Conservation (phyloP, 208 protist genomes). For the Leishmania turanica region DNA sequence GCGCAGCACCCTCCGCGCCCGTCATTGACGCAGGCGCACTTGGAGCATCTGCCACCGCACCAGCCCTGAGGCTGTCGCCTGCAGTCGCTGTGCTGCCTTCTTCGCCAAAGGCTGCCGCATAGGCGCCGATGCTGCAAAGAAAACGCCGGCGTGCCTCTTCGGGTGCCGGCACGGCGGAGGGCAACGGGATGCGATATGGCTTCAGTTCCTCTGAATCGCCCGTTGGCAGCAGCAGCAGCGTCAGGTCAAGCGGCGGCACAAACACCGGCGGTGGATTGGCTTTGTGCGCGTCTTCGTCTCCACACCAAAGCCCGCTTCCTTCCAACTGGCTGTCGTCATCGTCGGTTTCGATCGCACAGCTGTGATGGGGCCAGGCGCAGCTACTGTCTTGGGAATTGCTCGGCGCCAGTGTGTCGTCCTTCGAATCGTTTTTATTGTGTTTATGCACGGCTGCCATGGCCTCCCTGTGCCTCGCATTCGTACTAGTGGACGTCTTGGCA, state of each 20-base stretch:
- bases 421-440: not conserved
- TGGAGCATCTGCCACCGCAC: not conserved
- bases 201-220: conserved; percentile 8
- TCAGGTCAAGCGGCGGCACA: conserved; percentile 30
- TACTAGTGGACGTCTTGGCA: not conserved
- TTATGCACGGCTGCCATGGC: not conserved
- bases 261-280: not conserved
- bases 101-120: not conserved
- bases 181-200: conserved; percentile 28
- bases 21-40: not conserved
- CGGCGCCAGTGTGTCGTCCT: not conserved
- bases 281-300: not conserved
- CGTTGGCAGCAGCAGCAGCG: conserved; percentile 15
- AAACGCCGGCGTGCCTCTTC: conserved; percentile 6
- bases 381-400: not conserved
- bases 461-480: not conserved
- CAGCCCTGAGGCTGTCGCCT: too few relatives aligned
- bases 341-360: not conserved
- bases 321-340: conserved; percentile 4
- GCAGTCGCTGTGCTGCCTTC: not conserved
- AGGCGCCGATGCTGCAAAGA: not conserved
- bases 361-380: too few relatives aligned
- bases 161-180: conserved; percentile 19
- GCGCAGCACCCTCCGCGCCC: not conserved
- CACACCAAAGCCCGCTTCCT: conserved; percentile 2